Percentiles rank a stretch among this genome's conserved stretches.
These are phyloP conservation scores for thale cress (Arabidopsis thaliana) DNA, from an alignment of 345 rosid species.

Conservation along the genomic window DNA sequence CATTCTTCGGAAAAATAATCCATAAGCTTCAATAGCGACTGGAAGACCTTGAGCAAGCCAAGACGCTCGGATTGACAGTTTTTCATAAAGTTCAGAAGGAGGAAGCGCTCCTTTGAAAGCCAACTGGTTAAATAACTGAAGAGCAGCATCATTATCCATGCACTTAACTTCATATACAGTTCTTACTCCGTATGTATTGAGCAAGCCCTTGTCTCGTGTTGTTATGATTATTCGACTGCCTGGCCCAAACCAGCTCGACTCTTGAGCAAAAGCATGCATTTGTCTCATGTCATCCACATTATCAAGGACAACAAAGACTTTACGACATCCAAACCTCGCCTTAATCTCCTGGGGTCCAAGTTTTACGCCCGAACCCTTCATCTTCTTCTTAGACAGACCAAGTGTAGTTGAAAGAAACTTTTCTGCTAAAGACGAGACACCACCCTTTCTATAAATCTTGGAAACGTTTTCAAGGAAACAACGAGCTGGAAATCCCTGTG, in stretches of 20 bases:
- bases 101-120: conserved; percentile 25
- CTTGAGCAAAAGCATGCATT: not conserved
- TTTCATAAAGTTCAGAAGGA: too few species aligned
- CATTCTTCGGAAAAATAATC: conserved; percentile 12
- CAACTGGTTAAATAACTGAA: conserved; percentile 5
- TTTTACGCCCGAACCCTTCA: not conserved
- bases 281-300: conserved; percentile 2
- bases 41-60: conserved; percentile 39
- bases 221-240: conserved; percentile 35
- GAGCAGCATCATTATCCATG: conserved; percentile 4
- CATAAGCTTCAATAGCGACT: conserved; percentile 35
- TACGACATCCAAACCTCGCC: not conserved
- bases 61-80: conserved; percentile 8
- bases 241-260: conserved; percentile 6
- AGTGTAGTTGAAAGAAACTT: not conserved
- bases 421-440: not conserved
- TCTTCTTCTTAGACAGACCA: not conserved
- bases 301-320: conserved; percentile 23
- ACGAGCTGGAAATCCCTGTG: not conserved
- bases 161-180: conserved; percentile 16
- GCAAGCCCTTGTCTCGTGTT: conserved; percentile 26
- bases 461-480: not conserved
- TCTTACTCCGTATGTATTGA: not conserved
- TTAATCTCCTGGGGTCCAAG: not conserved
- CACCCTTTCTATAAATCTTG: not conserved